These are phyloP conservation scores for Sporothrix pseudoabietina DNA, from an alignment of 2,329 filamentous ascomycete species.

Conservation along the genomic window DNA sequence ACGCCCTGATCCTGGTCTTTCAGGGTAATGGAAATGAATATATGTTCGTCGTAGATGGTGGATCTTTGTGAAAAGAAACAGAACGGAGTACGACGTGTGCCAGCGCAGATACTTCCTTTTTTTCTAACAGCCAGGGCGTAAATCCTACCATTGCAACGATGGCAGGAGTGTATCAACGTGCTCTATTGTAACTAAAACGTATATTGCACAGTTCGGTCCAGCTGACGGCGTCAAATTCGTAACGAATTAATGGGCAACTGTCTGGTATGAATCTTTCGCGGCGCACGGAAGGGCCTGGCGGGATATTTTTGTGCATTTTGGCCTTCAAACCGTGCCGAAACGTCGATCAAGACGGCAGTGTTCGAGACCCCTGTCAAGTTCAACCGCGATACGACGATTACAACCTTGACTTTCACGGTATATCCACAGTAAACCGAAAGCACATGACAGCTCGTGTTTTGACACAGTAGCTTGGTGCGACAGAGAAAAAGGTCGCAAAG, in stretches of 20 bases:
- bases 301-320: slow-evolving; percentile 13
- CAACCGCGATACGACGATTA: neutral
- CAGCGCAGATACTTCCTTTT: neutral
- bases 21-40: neutral
- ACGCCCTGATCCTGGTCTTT: neutral
- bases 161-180: neutral
- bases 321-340: slow-evolving; percentile 31
- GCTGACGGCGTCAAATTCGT: neutral
- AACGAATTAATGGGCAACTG: neutral
- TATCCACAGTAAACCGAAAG: neutral
- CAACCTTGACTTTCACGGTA: neutral
- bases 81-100: no score
- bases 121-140: neutral
- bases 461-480: neutral
- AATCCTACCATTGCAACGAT: neutral
- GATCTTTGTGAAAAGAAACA: neutral
- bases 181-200: neutral
- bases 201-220: neutral
- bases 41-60: neutral
- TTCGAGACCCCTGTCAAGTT: slow-evolving; percentile 27
- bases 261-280: no score
- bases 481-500: neutral
- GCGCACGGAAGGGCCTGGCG: neutral
- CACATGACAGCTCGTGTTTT: neutral
- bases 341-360: slow-evolving; percentile 35